A percentile compares a stretch with the other conserved stretches of the same genome.
phyloP scores from a whole-genome alignment of 1,284 basidiomycete species.

The Pseudozyma pruni region DNA sequence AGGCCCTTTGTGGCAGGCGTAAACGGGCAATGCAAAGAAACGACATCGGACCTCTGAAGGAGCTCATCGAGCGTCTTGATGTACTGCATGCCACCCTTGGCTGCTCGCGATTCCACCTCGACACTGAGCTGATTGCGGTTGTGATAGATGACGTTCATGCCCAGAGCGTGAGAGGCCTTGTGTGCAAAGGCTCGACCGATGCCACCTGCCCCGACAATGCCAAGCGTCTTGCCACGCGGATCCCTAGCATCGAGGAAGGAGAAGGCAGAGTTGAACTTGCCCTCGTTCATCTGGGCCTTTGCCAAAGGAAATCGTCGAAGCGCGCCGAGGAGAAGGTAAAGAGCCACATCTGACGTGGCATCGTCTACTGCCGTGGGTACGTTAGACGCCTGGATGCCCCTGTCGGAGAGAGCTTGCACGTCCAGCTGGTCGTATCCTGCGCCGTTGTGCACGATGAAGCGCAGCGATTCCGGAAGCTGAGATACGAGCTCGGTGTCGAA shows the following conservation, averaged over 20 bases:
- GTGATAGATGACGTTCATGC: conserved; percentile 62
- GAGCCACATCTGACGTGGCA: conserved; percentile 59
- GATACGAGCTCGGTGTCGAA: conserved; percentile 58
- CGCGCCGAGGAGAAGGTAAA: conserved; percentile 60
- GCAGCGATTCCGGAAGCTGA: conserved; percentile 42
- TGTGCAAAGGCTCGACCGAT: conserved; percentile 59
- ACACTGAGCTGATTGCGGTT: conserved; percentile 50
- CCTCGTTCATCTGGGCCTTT: conserved; percentile 36
- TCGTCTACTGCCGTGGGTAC: conserved; percentile 61
- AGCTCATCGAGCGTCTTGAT: conserved; percentile 68
- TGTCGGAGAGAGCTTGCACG: conserved; percentile 38
- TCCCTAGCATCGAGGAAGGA: conserved; percentile 50
- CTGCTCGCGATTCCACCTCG: conserved; percentile 62
- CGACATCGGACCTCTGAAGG: conserved; percentile 68
- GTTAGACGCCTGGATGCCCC: conserved; percentile 56
- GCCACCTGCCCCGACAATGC: conserved; percentile 62
- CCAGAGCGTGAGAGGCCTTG: conserved; percentile 59
- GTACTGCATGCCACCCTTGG: conserved; percentile 55
- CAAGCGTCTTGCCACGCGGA: conserved; percentile 55
- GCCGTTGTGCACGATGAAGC: conserved; percentile 62
- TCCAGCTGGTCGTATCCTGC: conserved; percentile 65
- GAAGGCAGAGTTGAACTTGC: conserved; percentile 54
- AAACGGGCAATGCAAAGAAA: conserved; percentile 71
- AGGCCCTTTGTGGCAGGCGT: conserved; percentile 68
- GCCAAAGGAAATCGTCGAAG: conserved; percentile 57